phyloP scores from a whole-genome alignment of 2,329 filamentous ascomycete species.

The Xylariales sp. region DNA sequence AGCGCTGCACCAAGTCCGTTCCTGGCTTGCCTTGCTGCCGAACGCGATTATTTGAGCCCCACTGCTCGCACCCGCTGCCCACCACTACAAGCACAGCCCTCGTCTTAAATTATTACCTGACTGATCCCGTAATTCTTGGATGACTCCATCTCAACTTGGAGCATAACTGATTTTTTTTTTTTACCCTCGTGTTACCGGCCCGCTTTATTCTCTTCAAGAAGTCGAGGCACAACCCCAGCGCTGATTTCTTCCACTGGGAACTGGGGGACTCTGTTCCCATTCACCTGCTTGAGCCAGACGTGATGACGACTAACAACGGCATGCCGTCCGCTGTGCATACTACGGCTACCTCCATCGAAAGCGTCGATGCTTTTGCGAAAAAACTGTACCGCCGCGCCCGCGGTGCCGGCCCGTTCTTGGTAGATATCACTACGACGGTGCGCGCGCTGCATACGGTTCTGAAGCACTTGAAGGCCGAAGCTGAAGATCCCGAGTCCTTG shows the following conservation, averaged over 20 bases:
- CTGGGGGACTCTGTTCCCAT: slow-evolving; percentile 9
- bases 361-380: slow-evolving; percentile 50
- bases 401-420: slow-evolving; percentile 43
- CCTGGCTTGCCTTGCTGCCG: background rate
- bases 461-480: slow-evolving; percentile 54
- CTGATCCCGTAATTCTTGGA: too few relatives aligned
- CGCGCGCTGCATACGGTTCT: slow-evolving; percentile 51
- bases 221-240: background rate
- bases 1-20: too few relatives aligned
- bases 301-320: slow-evolving; percentile 23
- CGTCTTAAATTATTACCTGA: too few relatives aligned
- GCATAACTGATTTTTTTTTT: background rate
- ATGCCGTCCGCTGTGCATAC: slow-evolving; percentile 10
- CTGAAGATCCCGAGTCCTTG: slow-evolving; percentile 50
- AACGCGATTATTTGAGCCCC: background rate
- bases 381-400: slow-evolving; percentile 51
- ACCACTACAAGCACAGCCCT: background rate
- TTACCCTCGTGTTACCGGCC: background rate
- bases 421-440: slow-evolving; percentile 44
- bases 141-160: too few relatives aligned
- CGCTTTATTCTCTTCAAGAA: background rate
- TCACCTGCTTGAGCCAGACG: slow-evolving; percentile 6
- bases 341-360: slow-evolving; percentile 44
- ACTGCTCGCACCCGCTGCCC: background rate
- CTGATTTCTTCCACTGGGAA: slow-evolving; percentile 1